phyloP scores from a whole-genome alignment of 2,329 filamentous ascomycete genomes.

The Xylaria sp. region DNA sequence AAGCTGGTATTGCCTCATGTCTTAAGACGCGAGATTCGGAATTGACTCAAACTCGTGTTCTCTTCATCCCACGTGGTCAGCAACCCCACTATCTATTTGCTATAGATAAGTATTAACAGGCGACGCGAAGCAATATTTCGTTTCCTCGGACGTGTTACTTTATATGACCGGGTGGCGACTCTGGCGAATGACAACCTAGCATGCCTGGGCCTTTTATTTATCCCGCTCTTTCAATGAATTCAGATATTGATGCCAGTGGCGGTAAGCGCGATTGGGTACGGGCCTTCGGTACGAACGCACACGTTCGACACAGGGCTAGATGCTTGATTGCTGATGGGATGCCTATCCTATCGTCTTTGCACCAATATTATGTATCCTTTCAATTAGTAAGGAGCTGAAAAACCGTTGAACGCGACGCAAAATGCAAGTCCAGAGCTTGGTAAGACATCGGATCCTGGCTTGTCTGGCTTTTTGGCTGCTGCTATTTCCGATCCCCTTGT shows the following conservation, averaged over 20 bases:
- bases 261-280: conserved; percentile 1
- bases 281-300: conserved; percentile 4
- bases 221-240: conserved; percentile 8
- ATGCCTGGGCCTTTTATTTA: background rate
- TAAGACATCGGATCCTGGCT: conserved; percentile 10
- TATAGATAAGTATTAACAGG: conserved; percentile 23
- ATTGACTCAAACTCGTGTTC: conserved; percentile 30
- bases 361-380: conserved; percentile 1
- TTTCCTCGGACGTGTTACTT: background rate
- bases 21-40: conserved; percentile 25
- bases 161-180: background rate
- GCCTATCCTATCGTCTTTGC: background rate
- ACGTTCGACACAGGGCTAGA: background rate
- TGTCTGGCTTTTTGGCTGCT: conserved; percentile 13
- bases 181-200: conserved; percentile 1
- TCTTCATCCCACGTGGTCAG: conserved; percentile 42
- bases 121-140: conserved; percentile 11
- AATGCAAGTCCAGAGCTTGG: conserved; percentile 33
- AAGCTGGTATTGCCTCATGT: conserved; percentile 13
- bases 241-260: background rate
- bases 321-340: conserved; percentile 10
- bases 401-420: conserved; percentile 14
- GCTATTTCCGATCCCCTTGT: conserved; percentile 28
- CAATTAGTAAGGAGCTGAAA: conserved; percentile 25
- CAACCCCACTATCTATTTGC: conserved; percentile 43